These are phyloP conservation scores for Fusarium gaditjirri DNA, from an alignment of 2,329 filamentous ascomycete genomes.

Conservation along the genomic window DNA sequence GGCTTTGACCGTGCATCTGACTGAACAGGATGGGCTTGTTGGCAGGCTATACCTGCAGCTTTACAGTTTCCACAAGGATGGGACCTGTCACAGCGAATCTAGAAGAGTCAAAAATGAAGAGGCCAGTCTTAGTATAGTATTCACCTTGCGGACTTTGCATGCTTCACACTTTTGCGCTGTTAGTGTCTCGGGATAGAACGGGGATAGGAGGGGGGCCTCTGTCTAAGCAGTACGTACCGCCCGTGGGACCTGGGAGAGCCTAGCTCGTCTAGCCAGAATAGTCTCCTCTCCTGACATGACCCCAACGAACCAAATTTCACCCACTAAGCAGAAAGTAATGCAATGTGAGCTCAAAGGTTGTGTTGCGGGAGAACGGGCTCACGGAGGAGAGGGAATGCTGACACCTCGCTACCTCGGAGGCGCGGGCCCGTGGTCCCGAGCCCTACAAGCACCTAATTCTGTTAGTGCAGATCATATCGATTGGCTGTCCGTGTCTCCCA, in stretches of 20 bases:
- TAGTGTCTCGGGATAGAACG: neutral
- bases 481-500: slow-evolving; percentile 9
- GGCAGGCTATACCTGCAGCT: slow-evolving; percentile 27
- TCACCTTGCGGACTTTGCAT: slow-evolving; percentile 33
- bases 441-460: neutral
- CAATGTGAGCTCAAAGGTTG: neutral
- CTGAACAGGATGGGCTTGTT: slow-evolving; percentile 14
- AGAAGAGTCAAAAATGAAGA: neutral
- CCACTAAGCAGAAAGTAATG: neutral
- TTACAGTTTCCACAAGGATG: slow-evolving; percentile 29
- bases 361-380: slow-evolving; percentile 3
- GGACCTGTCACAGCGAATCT: slow-evolving; percentile 32
- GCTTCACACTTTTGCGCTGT: slow-evolving; percentile 27
- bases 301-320: neutral
- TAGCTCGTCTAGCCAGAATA: slow-evolving; percentile 19
- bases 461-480: neutral
- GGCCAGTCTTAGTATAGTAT: accelerated
- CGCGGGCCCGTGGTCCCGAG: slow-evolving; percentile 18
- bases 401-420: slow-evolving; percentile 28
- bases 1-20: slow-evolving; percentile 16
- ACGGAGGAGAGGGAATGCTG: slow-evolving; percentile 4
- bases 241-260: slow-evolving; percentile 27
- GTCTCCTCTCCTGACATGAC: slow-evolving; percentile 31
- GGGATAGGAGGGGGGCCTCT: neutral
- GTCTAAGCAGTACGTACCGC: slow-evolving; percentile 18